These are phyloP conservation scores for Ophiostoma tasmaniense DNA, from an alignment of 2,329 filamentous ascomycete genomes.

Conservation along the genomic window DNA sequence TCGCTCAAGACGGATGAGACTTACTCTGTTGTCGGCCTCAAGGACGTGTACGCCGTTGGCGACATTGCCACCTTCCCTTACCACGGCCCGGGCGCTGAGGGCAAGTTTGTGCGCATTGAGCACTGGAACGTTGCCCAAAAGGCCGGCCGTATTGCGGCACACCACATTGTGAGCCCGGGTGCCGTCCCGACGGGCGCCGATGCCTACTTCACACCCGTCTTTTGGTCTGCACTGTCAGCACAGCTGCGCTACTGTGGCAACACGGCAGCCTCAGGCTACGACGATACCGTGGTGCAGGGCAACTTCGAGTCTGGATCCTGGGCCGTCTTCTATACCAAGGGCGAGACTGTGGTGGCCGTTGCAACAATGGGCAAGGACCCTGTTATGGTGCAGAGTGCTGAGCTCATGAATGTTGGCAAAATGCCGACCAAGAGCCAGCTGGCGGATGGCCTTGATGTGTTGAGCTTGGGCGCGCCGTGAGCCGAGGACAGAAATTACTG, in stretches of 20 bases:
- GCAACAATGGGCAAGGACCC: conserved; percentile 88
- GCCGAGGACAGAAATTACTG: background rate
- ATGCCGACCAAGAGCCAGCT: conserved; percentile 79
- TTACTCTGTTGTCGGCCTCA: conserved; percentile 66
- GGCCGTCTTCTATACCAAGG: conserved; percentile 79
- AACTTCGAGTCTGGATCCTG: conserved; percentile 71
- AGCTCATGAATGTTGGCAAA: conserved; percentile 72
- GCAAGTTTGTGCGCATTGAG: conserved; percentile 72
- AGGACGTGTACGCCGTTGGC: conserved; percentile 84
- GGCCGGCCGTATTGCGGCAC: conserved; percentile 69
- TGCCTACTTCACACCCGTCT: conserved; percentile 73
- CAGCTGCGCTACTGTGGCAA: conserved; percentile 93
- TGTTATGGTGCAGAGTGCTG: conserved; percentile 69
- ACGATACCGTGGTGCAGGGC: conserved; percentile 75
- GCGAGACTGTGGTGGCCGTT: conserved; percentile 79
- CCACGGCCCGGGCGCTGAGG: conserved; percentile 74
- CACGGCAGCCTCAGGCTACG: conserved; percentile 61
- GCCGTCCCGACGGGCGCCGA: conserved; percentile 48
- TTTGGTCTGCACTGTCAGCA: conserved; percentile 87
- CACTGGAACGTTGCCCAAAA: conserved; percentile 99
- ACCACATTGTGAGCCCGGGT: conserved; percentile 61
- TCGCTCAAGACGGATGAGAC: conserved; percentile 72
- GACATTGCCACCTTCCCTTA: conserved; percentile 96
- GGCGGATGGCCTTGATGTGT: conserved; percentile 49
- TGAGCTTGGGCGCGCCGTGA: conserved; percentile 33